Evolutionary conservation across 257 asterid genomes (phyloP).

Genomic region (Parsonsia alboflavescens): DNA sequence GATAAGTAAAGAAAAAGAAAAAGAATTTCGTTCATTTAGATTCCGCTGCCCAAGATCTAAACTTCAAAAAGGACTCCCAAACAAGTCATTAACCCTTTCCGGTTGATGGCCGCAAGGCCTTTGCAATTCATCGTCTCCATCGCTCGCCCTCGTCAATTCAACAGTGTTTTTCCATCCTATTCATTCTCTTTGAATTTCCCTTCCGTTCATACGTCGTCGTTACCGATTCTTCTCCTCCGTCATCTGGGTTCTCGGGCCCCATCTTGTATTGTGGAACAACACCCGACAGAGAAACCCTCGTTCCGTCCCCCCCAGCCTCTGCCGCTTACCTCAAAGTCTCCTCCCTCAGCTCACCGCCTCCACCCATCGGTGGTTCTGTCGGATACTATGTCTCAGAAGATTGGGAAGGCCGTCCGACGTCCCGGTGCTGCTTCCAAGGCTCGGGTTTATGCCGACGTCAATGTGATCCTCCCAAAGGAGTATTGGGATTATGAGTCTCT

Average conservation of each 20-base stretch:
- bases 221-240: slow-evolving; percentile 31
- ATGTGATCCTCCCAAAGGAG: slow-evolving; percentile 83
- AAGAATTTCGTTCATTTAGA: slow-evolving; percentile 6
- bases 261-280: slow-evolving; percentile 19
- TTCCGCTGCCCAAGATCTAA: background rate
- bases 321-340: slow-evolving; percentile 20
- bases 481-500: slow-evolving; percentile 94
- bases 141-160: slow-evolving; percentile 31
- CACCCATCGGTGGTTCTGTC: slow-evolving; percentile 25
- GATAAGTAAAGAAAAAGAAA: slow-evolving; percentile 8
- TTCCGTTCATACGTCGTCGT: slow-evolving; percentile 19
- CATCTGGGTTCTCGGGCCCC: slow-evolving; percentile 30
- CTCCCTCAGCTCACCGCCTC: slow-evolving; percentile 27
- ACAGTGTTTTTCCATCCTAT: background rate
- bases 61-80: background rate
- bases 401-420: slow-evolving; percentile 80
- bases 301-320: slow-evolving; percentile 8
- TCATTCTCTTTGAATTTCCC: slow-evolving; percentile 12
- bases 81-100: slow-evolving; percentile 28
- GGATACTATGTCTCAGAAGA: slow-evolving; percentile 80
- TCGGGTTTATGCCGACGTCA: slow-evolving; percentile 71
- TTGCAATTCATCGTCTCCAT: slow-evolving; percentile 43
- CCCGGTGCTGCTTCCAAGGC: slow-evolving; percentile 86
- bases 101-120: slow-evolving; percentile 86
- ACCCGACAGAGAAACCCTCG: slow-evolving; percentile 8